Percentiles rank a stretch among this genome's conserved stretches.
Evolutionary conservation across 75 land plant species (phyloP).

Genomic region (Sequoia sempervirens): DNA sequence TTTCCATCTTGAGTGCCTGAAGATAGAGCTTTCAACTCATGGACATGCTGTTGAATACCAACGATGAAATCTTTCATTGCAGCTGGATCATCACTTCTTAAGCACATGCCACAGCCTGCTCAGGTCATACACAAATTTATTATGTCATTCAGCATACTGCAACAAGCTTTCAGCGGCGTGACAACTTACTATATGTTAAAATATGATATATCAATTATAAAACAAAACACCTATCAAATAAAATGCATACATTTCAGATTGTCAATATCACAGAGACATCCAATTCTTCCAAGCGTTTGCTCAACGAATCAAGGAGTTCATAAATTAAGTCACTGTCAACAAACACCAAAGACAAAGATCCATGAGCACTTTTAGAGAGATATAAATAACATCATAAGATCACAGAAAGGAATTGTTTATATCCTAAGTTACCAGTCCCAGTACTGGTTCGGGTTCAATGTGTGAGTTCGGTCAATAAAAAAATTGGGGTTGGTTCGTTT

Average conservation of each 20-base stretch:
- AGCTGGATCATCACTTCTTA: slow-evolving; percentile 84
- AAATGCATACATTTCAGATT: slow-evolving; percentile 66
- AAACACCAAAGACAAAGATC: not conserved
- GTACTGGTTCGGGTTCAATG: no score
- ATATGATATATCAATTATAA: not conserved
- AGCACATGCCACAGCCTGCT: slow-evolving; percentile 87
- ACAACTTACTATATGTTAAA: not conserved
- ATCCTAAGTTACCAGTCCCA: no score
- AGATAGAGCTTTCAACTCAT: slow-evolving; percentile 57
- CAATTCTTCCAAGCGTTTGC: slow-evolving; percentile 71
- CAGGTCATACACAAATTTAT: not conserved
- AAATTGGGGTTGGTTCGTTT: no score
- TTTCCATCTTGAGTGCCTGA: slow-evolving; percentile 33
- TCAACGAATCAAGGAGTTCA: slow-evolving; percentile 68
- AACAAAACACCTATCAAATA: not conserved
- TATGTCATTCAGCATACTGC: not conserved
- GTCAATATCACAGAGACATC: slow-evolving; percentile 89
- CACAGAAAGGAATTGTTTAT: not conserved
- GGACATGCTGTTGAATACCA: slow-evolving; percentile 64
- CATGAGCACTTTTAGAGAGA: not conserved
- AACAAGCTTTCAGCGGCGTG: not conserved
- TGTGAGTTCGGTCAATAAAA: no score
- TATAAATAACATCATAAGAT: not conserved
- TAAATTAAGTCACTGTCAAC: slow-evolving; percentile 79
- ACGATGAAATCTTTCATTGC: slow-evolving; percentile 84